Evolutionary conservation across 1,284 basidiomycete species (phyloP).

Genomic region (Ceratobasidium sp.): DNA sequence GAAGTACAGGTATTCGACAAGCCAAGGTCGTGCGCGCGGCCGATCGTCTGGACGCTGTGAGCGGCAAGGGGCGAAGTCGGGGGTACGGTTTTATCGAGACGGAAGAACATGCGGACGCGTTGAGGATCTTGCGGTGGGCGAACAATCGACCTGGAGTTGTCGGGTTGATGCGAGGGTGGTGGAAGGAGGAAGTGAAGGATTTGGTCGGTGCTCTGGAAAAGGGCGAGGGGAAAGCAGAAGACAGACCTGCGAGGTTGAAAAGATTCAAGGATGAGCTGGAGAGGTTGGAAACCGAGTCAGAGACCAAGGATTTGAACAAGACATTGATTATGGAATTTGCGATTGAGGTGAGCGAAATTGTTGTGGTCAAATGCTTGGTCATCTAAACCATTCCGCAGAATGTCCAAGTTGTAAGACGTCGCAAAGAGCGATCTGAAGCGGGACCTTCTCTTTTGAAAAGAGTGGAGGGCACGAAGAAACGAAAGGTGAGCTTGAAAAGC

Average conservation of each 20-base stretch:
- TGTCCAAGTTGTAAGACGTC: slow-evolving; percentile 80
- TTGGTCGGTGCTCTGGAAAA: slow-evolving; percentile 65
- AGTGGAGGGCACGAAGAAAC: slow-evolving; percentile 34
- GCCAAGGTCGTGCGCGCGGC: slow-evolving; percentile 83
- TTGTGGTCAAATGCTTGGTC: slow-evolving; percentile 88
- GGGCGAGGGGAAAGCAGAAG: slow-evolving; percentile 45
- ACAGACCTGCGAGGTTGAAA: slow-evolving; percentile 38
- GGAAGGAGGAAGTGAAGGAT: slow-evolving; percentile 79
- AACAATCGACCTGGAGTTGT: slow-evolving; percentile 84
- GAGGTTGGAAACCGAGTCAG: slow-evolving; percentile 48
- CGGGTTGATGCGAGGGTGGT: slow-evolving; percentile 77
- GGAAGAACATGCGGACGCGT: slow-evolving; percentile 83
- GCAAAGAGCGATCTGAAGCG: slow-evolving; percentile 57
- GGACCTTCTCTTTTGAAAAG: slow-evolving; percentile 44
- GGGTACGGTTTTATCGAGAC: slow-evolving; percentile 98
- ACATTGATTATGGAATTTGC: slow-evolving; percentile 69
- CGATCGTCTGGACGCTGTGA: slow-evolving; percentile 87
- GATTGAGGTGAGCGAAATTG: slow-evolving; percentile 55
- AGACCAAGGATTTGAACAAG: slow-evolving; percentile 57
- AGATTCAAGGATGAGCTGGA: slow-evolving; percentile 45
- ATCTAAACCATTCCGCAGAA: slow-evolving; percentile 60
- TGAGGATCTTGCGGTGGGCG: slow-evolving; percentile 91
- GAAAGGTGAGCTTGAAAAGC: too few relatives aligned
- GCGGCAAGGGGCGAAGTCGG: slow-evolving; percentile 84
- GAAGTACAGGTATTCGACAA: slow-evolving; percentile 72